Evolutionary conservation across 2,329 filamentous ascomycete species (phyloP).

Genomic region (Myriosclerotinia scirpicola): DNA sequence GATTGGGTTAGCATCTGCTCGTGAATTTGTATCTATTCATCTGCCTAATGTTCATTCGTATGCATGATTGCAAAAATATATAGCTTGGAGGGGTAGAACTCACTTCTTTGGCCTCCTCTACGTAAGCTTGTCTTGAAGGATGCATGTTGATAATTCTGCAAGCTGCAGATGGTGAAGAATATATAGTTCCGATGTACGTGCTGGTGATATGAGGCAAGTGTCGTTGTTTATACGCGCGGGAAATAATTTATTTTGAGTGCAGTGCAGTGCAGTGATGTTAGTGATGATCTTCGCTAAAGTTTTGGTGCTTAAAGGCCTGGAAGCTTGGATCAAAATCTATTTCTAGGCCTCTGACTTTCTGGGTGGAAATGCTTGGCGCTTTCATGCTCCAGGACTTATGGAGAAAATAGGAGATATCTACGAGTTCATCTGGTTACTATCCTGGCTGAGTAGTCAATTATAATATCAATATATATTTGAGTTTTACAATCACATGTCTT

Average conservation of each 20-base stretch:
- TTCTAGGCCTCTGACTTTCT: neutral
- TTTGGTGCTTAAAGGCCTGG: constrained; percentile 1
- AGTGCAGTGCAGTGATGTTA: constrained; percentile 7
- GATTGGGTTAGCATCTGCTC: constrained; percentile 23
- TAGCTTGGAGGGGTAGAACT: constrained; percentile 39
- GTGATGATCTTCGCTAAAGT: constrained; percentile 18
- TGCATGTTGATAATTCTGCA: constrained; percentile 57
- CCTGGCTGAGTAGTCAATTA: neutral
- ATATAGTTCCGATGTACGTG: neutral
- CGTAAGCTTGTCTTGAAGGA: constrained; percentile 87
- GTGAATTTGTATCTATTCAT: neutral
- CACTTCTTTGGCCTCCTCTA: constrained; percentile 80
- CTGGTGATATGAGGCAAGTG: neutral
- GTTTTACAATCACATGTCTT: neutral
- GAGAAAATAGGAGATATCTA: neutral
- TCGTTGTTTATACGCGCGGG: neutral
- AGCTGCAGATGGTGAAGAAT: neutral
- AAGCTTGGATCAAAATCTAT: neutral
- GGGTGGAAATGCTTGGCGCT: constrained; percentile 4
- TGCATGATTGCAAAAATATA: neutral
- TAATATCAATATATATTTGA: neutral
- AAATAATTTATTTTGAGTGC: constrained; percentile 9
- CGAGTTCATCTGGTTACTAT: neutral
- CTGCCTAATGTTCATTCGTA: constrained; percentile 13
- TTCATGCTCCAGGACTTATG: neutral